phyloP scores from a whole-genome alignment of 179 eudicot species.

The Gypsophila paniculata region DNA sequence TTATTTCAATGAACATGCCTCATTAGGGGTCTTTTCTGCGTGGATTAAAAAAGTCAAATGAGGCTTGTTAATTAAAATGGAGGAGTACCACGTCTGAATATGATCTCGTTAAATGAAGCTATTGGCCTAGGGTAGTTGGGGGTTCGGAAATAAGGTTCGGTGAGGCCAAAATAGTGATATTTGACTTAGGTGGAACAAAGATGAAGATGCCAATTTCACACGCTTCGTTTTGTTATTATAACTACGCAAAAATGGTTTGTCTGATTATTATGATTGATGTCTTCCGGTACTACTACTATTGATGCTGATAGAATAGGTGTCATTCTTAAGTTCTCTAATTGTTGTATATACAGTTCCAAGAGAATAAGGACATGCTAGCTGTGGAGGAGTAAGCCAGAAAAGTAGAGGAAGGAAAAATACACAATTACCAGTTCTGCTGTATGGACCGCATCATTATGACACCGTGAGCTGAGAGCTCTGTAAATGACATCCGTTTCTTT shows the following conservation, averaged over 20 bases:
- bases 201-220: no score
- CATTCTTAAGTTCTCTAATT: background rate
- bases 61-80: no score
- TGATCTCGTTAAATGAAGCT: background rate
- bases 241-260: no score
- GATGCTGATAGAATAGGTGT: background rate
- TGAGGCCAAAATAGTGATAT: no score
- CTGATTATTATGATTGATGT: background rate
- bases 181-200: no score
- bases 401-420: background rate
- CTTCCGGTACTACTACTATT: background rate
- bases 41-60: no score
- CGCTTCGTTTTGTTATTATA: no score
- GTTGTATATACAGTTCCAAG: background rate
- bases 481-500: constrained; percentile 93
- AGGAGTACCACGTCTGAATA: background rate
- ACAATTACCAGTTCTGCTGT: constrained; percentile 84
- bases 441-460: constrained; percentile 87
- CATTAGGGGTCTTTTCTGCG: no score
- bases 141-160: no score
- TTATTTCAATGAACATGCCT: no score
- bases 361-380: background rate
- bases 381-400: background rate
- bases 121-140: no score
- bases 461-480: constrained; percentile 81